Percentiles rank a stretch among this genome's conserved stretches.
Evolutionary conservation across 202 grass and related monocot genomes (phyloP).

Genomic region (Setaria italica): DNA sequence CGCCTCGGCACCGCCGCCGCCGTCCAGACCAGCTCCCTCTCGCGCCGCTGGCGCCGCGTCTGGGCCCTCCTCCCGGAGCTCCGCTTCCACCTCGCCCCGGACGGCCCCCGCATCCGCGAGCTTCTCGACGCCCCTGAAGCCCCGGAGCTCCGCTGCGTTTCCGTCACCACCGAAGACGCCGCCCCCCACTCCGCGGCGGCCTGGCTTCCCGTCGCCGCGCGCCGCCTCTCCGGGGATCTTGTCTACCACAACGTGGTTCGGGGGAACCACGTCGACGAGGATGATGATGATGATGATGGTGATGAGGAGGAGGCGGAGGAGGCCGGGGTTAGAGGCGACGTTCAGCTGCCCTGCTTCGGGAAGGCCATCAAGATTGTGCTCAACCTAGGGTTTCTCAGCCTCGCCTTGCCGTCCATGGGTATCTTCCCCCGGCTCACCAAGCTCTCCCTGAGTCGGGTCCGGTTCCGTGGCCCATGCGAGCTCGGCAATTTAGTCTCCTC

Average conservation of each 20-base stretch:
- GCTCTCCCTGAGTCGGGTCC: background rate
- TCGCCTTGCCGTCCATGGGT: slow-evolving; percentile 31
- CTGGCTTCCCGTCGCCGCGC: slow-evolving; percentile 38
- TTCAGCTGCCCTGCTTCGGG: slow-evolving; percentile 46
- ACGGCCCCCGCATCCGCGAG: background rate
- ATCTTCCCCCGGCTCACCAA: slow-evolving; percentile 28
- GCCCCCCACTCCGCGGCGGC: background rate
- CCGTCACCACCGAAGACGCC: background rate
- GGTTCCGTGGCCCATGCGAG: background rate
- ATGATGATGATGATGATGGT: background rate
- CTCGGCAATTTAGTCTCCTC: slow-evolving; percentile 36
- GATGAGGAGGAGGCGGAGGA: background rate
- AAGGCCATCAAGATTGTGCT: background rate
- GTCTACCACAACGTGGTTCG: background rate
- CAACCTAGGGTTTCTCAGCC: background rate
- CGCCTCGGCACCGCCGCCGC: background rate
- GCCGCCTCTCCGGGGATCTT: slow-evolving; percentile 16
- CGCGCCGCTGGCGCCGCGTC: slow-evolving; percentile 36
- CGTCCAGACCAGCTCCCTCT: slow-evolving; percentile 23
- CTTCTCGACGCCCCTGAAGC: background rate
- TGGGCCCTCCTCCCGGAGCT: slow-evolving; percentile 35
- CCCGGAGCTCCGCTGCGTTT: background rate
- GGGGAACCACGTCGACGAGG: background rate
- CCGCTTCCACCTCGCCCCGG: background rate
- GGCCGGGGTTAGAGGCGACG: background rate